phyloP scores from a whole-genome alignment of 495 filamentous ascomycete genomes.

The Aspergillus mulundensis region DNA sequence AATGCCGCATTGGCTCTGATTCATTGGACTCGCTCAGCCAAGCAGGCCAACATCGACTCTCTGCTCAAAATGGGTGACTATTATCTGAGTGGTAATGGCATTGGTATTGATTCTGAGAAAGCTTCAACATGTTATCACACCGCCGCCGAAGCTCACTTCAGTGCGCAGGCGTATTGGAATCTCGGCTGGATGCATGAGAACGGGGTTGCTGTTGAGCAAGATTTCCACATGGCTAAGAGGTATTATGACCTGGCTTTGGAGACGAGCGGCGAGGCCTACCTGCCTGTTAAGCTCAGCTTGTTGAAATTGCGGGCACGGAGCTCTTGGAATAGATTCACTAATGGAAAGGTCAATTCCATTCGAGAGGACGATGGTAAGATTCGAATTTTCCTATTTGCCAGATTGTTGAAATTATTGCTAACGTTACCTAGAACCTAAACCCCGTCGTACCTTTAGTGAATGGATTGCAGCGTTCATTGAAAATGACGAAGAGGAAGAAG shows the following conservation, averaged over 20 bases:
- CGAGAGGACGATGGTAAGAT: constrained; percentile 77
- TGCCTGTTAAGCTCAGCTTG: constrained; percentile 87
- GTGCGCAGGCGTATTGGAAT: constrained; percentile 94
- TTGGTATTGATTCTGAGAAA: constrained; percentile 68
- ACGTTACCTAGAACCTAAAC: constrained; percentile 50
- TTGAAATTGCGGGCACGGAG: constrained; percentile 80
- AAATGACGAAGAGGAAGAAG: constrained; percentile 55
- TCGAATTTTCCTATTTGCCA: neutral
- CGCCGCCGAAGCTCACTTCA: constrained; percentile 84
- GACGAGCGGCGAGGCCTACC: constrained; percentile 87
- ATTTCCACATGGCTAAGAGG: constrained; percentile 95
- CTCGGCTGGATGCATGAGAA: constrained; percentile 99
- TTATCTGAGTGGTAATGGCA: constrained; percentile 77
- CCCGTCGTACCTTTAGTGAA: constrained; percentile 71
- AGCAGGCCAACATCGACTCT: constrained; percentile 89
- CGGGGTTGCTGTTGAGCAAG: constrained; percentile 85
- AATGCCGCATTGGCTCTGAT: constrained; percentile 79
- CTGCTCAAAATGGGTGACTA: constrained; percentile 99
- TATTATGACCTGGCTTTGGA: constrained; percentile 91
- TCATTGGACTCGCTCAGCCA: constrained; percentile 94
- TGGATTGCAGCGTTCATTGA: constrained; percentile 82
- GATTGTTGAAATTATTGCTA: neutral
- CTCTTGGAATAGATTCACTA: constrained; percentile 89
- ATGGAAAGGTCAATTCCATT: constrained; percentile 85
- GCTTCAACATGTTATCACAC: constrained; percentile 89